Conservation (phyloP, 257 asterid species). For the Solanum ossicruentum region DNA sequence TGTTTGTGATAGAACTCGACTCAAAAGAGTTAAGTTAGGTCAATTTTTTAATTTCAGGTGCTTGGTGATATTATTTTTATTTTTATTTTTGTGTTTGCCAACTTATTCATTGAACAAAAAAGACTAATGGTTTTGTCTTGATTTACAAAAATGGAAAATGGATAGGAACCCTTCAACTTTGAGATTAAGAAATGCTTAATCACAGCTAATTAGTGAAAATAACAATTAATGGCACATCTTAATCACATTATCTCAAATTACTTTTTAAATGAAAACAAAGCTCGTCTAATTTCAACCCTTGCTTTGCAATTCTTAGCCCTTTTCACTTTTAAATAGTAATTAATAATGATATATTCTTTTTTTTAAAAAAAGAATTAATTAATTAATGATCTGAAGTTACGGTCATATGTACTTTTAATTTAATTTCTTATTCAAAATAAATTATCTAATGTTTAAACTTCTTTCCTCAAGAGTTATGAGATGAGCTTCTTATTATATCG, state of each 20-base stretch:
- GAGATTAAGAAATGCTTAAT: not conserved
- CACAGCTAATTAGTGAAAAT: not conserved
- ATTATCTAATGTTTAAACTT: not conserved
- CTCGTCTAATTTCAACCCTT: not conserved
- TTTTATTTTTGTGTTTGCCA: not conserved
- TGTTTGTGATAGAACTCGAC: no score
- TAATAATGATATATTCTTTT: not conserved
- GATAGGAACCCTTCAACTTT: not conserved
- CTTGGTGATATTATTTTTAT: not conserved
- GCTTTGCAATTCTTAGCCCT: not conserved
- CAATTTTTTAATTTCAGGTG: not conserved
- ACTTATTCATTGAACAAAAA: conserved; percentile 7
- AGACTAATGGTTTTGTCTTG: conserved; percentile 6
- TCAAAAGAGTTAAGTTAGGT: not conserved
- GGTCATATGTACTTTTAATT: not conserved
- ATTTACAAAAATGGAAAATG: conserved; percentile 2
- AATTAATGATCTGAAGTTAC: not conserved
- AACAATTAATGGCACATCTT: not conserved
- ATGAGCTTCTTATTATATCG: not conserved
- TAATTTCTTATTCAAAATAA: not conserved
- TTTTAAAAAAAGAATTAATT: not conserved
- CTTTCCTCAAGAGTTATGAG: not conserved
- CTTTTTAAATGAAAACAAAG: not conserved
- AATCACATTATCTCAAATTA: not conserved
- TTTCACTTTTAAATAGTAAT: not conserved